These are phyloP conservation scores for Penicillium sp. DNA, from an alignment of 2,329 filamentous ascomycete species.

Conservation along the genomic window DNA sequence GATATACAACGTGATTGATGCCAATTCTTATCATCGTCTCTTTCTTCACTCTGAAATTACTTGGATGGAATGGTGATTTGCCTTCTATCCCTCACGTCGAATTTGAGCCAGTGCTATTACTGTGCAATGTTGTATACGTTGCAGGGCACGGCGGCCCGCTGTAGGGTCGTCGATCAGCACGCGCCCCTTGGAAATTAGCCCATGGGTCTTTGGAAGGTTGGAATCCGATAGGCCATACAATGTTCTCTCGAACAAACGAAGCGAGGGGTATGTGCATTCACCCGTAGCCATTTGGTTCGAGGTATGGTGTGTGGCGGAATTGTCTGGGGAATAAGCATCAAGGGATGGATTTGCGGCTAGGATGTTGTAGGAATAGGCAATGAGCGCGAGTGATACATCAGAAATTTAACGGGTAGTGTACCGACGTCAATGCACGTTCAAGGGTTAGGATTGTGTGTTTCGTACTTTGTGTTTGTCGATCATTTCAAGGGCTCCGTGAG, in stretches of 20 bases:
- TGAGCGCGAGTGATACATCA: conserved; percentile 1
- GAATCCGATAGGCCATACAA: conserved; percentile 2
- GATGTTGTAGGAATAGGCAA: neutral
- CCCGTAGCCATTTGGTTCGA: neutral
- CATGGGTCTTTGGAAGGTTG: neutral
- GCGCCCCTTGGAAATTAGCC: neutral
- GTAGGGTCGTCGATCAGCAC: conserved; percentile 7
- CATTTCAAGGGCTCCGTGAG: neutral
- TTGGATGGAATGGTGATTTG: conserved; percentile 1
- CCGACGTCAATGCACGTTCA: neutral
- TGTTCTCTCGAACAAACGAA: neutral
- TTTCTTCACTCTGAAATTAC: neutral
- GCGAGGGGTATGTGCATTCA: conserved; percentile 4
- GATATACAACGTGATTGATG: neutral
- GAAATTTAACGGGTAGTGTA: conserved; percentile 1
- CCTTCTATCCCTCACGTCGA: conserved; percentile 8
- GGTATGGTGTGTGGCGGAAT: conserved; percentile 1
- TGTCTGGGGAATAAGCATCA: conserved; percentile 7
- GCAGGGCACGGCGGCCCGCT: neutral
- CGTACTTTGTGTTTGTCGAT: neutral
- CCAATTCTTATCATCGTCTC: neutral
- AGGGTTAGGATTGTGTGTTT: neutral
- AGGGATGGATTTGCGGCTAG: neutral
- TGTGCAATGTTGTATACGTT: neutral
- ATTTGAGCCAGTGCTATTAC: neutral